Evolutionary conservation across 495 filamentous ascomycete species (phyloP), one percentile per base, ranked within the genome.

Genomic region (Lasiosphaeris hirsuta): DNA sequence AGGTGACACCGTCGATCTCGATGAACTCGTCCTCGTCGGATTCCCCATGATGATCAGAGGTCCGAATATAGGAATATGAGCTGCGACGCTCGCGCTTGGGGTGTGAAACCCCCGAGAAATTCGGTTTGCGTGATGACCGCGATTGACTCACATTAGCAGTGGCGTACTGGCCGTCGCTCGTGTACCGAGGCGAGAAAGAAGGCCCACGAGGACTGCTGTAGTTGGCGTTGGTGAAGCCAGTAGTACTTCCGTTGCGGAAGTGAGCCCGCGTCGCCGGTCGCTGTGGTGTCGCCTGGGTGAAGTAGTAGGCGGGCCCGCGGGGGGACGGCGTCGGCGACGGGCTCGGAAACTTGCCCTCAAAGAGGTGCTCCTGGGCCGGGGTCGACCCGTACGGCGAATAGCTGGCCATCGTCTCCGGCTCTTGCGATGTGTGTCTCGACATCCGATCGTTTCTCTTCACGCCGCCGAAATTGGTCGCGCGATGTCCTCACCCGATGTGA

Each of bases 11-110:
- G 59, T 77, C 65, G 69, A 77, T 68, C 69, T 81, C 76, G 74
- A 81, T 69, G 63, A 74, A 69, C 69, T 84, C 81, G 73, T 82
- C 81, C 73, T 82, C 80, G 76, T 84, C 81, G 71, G 80, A 82
- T 64, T 82, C 80, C 72, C 76, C 79, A 78, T 81, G 71, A 40
- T 63, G 62, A 49, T 66, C 64, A 65, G 77, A 75, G 74, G 79
- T 67, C 72, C 75, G 81, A 78, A 79, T 68, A 68, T 73, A 77
- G 70, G 80, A 76, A 67, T 71, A 77, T 17, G 77, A 80, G 65
- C 65, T 72, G 64, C 72, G 77, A 61, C 75, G 76, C 72, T 78
- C 76, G 70, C 67, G 72, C 69, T 59, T 63, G 58, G 77, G 64
- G 59, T 63, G 69, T 49, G 67, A 69, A 30, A 5, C 2, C 60